Evolutionary conservation across 129 eudicot genomes (phyloP).

Genomic region (Saposhnikovia divaricata): DNA sequence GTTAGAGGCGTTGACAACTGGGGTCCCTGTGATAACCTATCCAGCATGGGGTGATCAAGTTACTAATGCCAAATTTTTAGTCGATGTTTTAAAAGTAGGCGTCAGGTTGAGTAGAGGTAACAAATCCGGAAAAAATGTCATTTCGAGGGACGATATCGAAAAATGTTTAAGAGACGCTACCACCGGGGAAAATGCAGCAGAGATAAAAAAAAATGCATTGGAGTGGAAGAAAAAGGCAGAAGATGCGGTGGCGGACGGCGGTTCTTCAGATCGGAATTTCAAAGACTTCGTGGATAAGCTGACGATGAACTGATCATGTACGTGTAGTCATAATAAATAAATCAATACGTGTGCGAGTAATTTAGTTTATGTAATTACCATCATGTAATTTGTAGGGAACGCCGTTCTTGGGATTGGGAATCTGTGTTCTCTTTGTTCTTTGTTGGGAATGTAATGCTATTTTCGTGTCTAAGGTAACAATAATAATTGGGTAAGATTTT

Average conservation of each 20-base stretch:
- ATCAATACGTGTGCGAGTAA: too few relatives aligned
- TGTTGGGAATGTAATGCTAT: too few relatives aligned
- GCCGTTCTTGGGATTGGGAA: too few relatives aligned
- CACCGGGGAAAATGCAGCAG: slow-evolving; percentile 31
- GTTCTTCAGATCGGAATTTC: slow-evolving; percentile 53
- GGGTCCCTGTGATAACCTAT: slow-evolving; percentile 78
- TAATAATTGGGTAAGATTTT: too few relatives aligned
- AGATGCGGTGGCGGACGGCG: slow-evolving; percentile 66
- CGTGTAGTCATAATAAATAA: background rate
- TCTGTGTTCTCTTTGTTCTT: too few relatives aligned
- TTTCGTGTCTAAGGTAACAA: too few relatives aligned
- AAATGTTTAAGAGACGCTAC: slow-evolving; percentile 43
- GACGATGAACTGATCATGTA: background rate
- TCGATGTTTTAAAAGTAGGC: slow-evolving; percentile 62
- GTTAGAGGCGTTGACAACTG: slow-evolving; percentile 54
- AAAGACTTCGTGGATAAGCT: slow-evolving; percentile 46
- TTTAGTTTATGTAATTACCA: too few relatives aligned
- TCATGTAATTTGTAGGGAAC: too few relatives aligned
- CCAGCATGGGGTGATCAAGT: slow-evolving; percentile 96
- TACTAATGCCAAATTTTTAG: slow-evolving; percentile 69
- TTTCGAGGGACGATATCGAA: slow-evolving; percentile 48
- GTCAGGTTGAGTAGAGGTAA: slow-evolving; percentile 60
- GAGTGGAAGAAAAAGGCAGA: slow-evolving; percentile 63
- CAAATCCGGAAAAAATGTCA: slow-evolving; percentile 33
- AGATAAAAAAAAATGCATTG: slow-evolving; percentile 48